A percentile compares a stretch with the other conserved stretches of the same genome.
Conservation (phyloP, 1,284 basidiomycete species). For the Sporisorium sorghi region DNA sequence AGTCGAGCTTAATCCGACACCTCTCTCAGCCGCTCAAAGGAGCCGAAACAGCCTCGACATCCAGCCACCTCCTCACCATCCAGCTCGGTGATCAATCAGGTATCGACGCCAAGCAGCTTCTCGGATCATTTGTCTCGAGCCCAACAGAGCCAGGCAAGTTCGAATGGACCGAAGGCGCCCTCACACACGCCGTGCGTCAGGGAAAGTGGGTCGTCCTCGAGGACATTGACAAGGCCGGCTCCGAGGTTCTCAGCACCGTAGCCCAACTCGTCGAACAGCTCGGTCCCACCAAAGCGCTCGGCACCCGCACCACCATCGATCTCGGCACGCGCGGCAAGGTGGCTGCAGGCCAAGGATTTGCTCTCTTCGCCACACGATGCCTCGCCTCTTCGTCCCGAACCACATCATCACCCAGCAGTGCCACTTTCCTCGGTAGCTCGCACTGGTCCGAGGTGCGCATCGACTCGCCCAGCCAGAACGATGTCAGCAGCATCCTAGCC, state of each 20-base stretch:
- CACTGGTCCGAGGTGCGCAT: slow-evolving; percentile 66
- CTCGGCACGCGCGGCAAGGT: slow-evolving; percentile 69
- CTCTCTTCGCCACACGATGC: slow-evolving; percentile 70
- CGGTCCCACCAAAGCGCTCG: slow-evolving; percentile 78
- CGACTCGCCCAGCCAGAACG: slow-evolving; percentile 42
- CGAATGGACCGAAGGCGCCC: slow-evolving; percentile 94
- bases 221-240: slow-evolving; percentile 79
- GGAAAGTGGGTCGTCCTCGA: slow-evolving; percentile 95
- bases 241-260: slow-evolving; percentile 63
- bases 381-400: slow-evolving; percentile 66
- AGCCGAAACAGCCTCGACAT: slow-evolving; percentile 3
- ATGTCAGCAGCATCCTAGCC: slow-evolving; percentile 58
- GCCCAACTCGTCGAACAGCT: slow-evolving; percentile 79
- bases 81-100: slow-evolving; percentile 76
- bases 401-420: slow-evolving; percentile 29
- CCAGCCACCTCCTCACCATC: slow-evolving; percentile 79
- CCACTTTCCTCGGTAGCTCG: slow-evolving; percentile 78
- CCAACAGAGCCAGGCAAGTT: slow-evolving; percentile 86
- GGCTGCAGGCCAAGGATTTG: slow-evolving; percentile 69
- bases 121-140: slow-evolving; percentile 94
- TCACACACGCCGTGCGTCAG: slow-evolving; percentile 88
- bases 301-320: slow-evolving; percentile 76
- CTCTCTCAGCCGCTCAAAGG: slow-evolving; percentile 71
- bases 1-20: slow-evolving; percentile 83
- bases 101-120: slow-evolving; percentile 89